These are phyloP conservation scores for Cyberlindnera nakhonratchasimensis DNA, from an alignment of 805 yeast species.

Conservation along the genomic window DNA sequence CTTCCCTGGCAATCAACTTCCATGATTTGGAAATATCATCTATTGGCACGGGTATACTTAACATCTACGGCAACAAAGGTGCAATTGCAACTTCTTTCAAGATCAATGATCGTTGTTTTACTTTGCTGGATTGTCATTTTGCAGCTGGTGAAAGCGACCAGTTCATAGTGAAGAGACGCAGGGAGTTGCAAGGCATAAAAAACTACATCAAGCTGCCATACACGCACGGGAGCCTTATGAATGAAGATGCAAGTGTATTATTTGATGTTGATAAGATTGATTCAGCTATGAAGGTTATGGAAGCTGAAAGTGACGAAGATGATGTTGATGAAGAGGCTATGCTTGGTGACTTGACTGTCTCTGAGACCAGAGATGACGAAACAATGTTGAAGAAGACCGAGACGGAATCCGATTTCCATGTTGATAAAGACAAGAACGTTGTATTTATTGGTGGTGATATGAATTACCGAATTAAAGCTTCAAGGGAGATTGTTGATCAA, in stretches of 20 bases:
- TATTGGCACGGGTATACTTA: constrained; percentile 54
- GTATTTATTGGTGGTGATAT: constrained; percentile 52
- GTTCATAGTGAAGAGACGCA: constrained; percentile 37
- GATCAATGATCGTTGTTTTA: constrained; percentile 31
- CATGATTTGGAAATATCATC: constrained; percentile 37
- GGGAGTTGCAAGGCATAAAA: constrained; percentile 42
- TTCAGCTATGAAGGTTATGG: constrained; percentile 10
- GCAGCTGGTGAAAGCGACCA: constrained; percentile 45
- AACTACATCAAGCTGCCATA: constrained; percentile 28
- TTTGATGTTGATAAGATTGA: constrained; percentile 30
- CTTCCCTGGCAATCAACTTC: constrained; percentile 36
- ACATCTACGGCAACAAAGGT: constrained; percentile 62
- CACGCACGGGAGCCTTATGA: constrained; percentile 23
- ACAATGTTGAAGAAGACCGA: neutral
- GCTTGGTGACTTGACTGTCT: constrained; percentile 3
- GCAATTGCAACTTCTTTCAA: constrained; percentile 45
- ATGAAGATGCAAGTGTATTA: constrained; percentile 24
- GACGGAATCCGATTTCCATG: no score
- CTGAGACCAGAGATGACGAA: constrained; percentile 3
- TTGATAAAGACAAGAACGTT: constrained; percentile 18
- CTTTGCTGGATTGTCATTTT: constrained; percentile 49
- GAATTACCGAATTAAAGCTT: constrained; percentile 44
- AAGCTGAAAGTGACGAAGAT: constrained; percentile 16
- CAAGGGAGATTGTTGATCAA: constrained; percentile 29
- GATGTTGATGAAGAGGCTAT: constrained; percentile 13